These are phyloP conservation scores for Helianthus tuberosus DNA, from an alignment of 129 eudicot species.

Conservation along the genomic window DNA sequence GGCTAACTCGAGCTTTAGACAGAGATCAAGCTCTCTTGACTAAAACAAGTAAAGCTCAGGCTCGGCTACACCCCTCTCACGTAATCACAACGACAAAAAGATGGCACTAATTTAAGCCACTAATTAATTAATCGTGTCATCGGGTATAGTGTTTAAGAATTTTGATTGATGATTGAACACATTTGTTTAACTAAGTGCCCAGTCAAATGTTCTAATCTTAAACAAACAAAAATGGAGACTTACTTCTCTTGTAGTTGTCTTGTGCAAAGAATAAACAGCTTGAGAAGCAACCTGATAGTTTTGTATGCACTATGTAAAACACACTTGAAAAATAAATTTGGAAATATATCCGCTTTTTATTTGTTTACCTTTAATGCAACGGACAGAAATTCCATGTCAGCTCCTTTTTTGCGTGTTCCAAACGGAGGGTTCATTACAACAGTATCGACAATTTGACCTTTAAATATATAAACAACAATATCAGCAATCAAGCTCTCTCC, in stretches of 20 bases:
- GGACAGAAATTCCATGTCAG: slow-evolving; percentile 89
- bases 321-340: neutral
- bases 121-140: neutral
- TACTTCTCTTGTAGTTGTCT: slow-evolving; percentile 94
- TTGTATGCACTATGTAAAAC: slow-evolving; percentile 6
- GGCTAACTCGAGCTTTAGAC: too few relatives aligned
- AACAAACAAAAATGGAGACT: slow-evolving; percentile 13
- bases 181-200: neutral
- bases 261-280: slow-evolving; percentile 97
- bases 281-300: slow-evolving; percentile 73
- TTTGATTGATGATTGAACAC: neutral
- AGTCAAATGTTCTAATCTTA: neutral
- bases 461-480: slow-evolving; percentile 10
- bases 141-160: neutral
- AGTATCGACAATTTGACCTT: slow-evolving; percentile 76
- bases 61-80: too few relatives aligned
- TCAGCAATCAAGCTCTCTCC: neutral
- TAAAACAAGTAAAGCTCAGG: too few relatives aligned
- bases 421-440: slow-evolving; percentile 99
- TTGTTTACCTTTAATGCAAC: slow-evolving; percentile 71
- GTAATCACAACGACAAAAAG: too few relatives aligned
- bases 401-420: slow-evolving; percentile 95
- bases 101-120: neutral
- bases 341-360: neutral
- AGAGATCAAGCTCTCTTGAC: too few relatives aligned